phyloP scores from a whole-genome alignment of 2,329 filamentous ascomycete genomes.

The Fusarium pseudoanthophilum region DNA sequence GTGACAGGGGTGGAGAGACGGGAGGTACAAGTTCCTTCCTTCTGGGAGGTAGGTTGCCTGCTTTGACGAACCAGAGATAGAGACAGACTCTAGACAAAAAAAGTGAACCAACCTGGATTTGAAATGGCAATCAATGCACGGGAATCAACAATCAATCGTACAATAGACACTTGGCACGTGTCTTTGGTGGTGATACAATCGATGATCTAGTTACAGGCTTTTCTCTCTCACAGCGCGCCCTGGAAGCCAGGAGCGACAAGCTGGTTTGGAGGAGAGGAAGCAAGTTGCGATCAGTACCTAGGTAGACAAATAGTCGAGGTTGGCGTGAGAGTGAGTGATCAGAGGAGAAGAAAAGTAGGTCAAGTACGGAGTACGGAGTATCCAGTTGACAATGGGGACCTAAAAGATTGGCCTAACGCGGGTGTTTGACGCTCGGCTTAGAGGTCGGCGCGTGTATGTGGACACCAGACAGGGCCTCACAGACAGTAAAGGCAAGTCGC shows the following conservation, averaged over 20 bases:
- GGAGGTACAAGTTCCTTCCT: conserved; percentile 10
- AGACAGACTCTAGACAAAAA: conserved; percentile 29
- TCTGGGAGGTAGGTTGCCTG: neutral
- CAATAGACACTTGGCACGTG: conserved; percentile 28
- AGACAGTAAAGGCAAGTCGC: conserved; percentile 13
- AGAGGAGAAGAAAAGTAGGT: neutral
- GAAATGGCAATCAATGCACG: conserved; percentile 20
- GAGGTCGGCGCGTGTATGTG: conserved; percentile 37
- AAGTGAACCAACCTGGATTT: conserved; percentile 39
- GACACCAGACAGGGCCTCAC: conserved; percentile 34
- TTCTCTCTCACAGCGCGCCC: conserved; percentile 45
- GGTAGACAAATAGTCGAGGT: neutral
- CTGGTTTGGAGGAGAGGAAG: conserved; percentile 38
- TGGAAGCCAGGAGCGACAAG: conserved; percentile 45
- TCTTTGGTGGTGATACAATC: conserved; percentile 22
- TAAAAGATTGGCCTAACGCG: conserved; percentile 37
- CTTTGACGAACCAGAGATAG: conserved; percentile 8
- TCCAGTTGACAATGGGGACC: conserved; percentile 18
- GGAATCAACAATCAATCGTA: conserved; percentile 31
- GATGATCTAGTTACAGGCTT: conserved; percentile 22
- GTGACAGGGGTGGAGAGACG: conserved; percentile 11
- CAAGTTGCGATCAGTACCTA: conserved; percentile 19
- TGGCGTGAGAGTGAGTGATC: neutral
- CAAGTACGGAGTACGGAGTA: neutral
- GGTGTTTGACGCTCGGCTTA: conserved; percentile 38